These are phyloP conservation scores for Nigrograna mackinnonii DNA, from an alignment of 2,329 filamentous ascomycete genomes.

Conservation along the genomic window DNA sequence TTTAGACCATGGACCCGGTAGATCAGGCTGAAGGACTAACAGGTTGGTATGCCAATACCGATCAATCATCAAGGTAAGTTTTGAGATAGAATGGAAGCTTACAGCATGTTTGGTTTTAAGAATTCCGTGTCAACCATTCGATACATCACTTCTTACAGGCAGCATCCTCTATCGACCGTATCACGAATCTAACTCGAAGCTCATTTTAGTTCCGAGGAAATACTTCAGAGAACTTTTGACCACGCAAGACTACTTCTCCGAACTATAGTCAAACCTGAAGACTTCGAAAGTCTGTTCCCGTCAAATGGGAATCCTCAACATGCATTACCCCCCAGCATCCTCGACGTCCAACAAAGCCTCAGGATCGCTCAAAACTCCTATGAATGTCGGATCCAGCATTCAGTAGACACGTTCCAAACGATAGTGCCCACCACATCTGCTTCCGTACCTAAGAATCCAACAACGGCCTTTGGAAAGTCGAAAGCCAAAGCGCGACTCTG, in stretches of 20 bases:
- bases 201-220: background rate
- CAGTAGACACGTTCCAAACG: background rate
- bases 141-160: background rate
- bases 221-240: background rate
- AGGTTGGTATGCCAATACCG: background rate
- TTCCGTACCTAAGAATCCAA: background rate
- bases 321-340: background rate
- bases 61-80: background rate
- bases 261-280: background rate
- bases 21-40: background rate
- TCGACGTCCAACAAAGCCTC: background rate
- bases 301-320: background rate
- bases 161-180: background rate
- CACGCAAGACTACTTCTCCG: background rate
- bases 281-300: background rate
- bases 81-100: background rate
- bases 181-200: background rate
- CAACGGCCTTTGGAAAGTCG: background rate
- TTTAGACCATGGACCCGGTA: background rate
- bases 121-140: background rate
- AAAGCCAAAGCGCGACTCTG: constrained; percentile 1
- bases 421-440: background rate
- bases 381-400: background rate
- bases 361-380: background rate
- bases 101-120: no score